Evolutionary conservation across 2,329 filamentous ascomycete species (phyloP), one percentile per base, ranked within the genome.

Genomic region (Trichoderma sp.): DNA sequence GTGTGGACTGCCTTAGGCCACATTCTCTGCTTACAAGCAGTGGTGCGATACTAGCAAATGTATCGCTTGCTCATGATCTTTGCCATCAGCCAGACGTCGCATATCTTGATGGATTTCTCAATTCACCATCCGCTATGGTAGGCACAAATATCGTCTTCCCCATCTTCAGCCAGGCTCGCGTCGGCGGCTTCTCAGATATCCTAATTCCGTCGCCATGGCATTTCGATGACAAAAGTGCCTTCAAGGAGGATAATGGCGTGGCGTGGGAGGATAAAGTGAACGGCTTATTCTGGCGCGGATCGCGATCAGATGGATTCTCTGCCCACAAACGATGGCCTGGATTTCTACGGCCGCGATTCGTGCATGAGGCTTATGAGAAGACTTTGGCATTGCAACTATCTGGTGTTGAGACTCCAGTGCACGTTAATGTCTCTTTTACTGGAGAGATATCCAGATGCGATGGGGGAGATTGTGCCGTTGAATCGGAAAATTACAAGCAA

Each of bases 331-430:
- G 56, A 25, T 92, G 89, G 89, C 83, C 80, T 10, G 84, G 86
- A 0, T 91, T 91, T 73, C 87, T 91, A 69, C 84, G 90, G 2
- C 89, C 91, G 72, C 87, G 90, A 2, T 90, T 92, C 73, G 83
- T 91, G 4, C 81, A 86, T 56, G 74, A 78, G 17, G 84, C 84
- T 1, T 84, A 87, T 70, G 73, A 79, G 2, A 74, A 81, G 71
- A 64, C 74, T 3, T 73, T 81, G 9, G n/a, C 50, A 2, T 56
- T 52, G 15, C 53, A 32, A 29, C 13, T 17, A 15, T 13, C 15
- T 1, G 1, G 68, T 76, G 56, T 84, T 6, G 76, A 74, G 25
- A 77, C 19, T 35, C 34, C 79, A 8, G 32, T 70, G 12, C 53
- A 52, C 13, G 50, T 74, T 32, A 81, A 81, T 68, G 76, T 78